These are phyloP conservation scores for Fusarium sp. DNA, from an alignment of 2,329 filamentous ascomycete genomes.

Conservation along the genomic window DNA sequence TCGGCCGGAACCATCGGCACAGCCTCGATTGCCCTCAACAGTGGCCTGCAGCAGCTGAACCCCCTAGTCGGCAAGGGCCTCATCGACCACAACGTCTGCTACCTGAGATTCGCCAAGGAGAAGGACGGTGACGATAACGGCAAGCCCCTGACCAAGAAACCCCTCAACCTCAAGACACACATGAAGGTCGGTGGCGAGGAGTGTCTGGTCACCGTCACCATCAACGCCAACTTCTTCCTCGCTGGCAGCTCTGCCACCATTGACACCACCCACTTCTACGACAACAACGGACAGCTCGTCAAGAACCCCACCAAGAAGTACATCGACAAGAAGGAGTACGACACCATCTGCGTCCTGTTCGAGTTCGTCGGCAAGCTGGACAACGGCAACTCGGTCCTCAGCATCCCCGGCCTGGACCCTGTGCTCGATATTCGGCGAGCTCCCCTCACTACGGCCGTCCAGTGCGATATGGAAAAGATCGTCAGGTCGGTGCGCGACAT, in stretches of 20 bases:
- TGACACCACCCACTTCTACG: conserved; percentile 34
- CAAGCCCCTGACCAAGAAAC: conserved; percentile 34
- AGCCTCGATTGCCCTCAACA: conserved; percentile 35
- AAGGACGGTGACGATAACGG: conserved; percentile 8
- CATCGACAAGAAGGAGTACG: conserved; percentile 23
- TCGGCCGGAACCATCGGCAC: conserved; percentile 34
- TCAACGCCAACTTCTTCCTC: conserved; percentile 40
- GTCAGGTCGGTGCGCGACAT: neutral
- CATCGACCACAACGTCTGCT: conserved; percentile 39
- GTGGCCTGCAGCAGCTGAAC: conserved; percentile 28
- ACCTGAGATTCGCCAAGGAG: conserved; percentile 34
- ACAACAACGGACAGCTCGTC: conserved; percentile 13
- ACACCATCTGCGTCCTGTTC: conserved; percentile 35
- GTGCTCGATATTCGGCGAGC: conserved; percentile 25
- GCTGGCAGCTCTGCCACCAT: conserved; percentile 34
- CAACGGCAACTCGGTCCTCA: conserved; percentile 29
- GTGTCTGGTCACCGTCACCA: conserved; percentile 32
- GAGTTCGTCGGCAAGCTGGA: conserved; percentile 27
- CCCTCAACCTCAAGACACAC: conserved; percentile 33
- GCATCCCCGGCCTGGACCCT: conserved; percentile 21
- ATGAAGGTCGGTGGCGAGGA: conserved; percentile 18
- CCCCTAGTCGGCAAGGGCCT: conserved; percentile 19
- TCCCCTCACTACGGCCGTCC: conserved; percentile 16
- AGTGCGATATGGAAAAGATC: conserved; percentile 28
- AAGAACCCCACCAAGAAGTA: conserved; percentile 9